Base-by-base conservation (phyloP, 2,329 filamentous ascomycete genomes). In the Ceratocystis cubensis region DNA sequence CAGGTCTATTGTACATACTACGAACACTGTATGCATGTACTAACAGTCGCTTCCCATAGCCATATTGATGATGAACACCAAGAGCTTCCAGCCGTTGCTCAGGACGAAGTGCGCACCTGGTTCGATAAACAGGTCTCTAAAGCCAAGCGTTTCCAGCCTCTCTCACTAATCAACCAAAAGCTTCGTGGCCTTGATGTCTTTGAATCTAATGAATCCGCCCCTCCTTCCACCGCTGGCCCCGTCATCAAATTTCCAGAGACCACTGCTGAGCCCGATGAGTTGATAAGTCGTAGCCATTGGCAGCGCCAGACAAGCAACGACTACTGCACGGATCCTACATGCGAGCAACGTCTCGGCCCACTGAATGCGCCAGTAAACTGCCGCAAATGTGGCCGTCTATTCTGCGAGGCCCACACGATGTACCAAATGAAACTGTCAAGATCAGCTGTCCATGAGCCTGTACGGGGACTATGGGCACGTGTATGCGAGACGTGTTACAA, bases 401-500 rank as follows among this genome's bases (percentile, higher is more conserved):
- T 97, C 74, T 99, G 94, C 75, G 94, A 97, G 73, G 89, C 93
- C 71, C 94, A 99, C 75, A 97, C 94, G 64, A 96, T 99, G 92
- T 99, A 97, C 73, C 93, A 99, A 78, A 97, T 97, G 89, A 96
- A 95, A 79, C 81, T 99, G 10, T 96, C 92, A 7, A 82, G 92
- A 65, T 88, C 91, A 37, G 94, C 94, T 3, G 83, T 87, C 67
- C 91, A 96, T 75, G 94, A 99, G 70, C 93, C 94, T 0, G 84
- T 94, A 1, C 81, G 93, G 69, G 94, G 94, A 6, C 84, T 90
- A 71, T 99, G 94, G 94, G 96, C 90, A 71, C 80, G 94, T 64
- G 93, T 97, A 1, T 99, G 94, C 74, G 94, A 99, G 78, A 97
- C 94, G n/a, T 99, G 94, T 77, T 99, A 94, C 78, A 97, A 96